A percentile compares a stretch with the other conserved stretches of the same genome.
These are phyloP conservation scores for Hypericum perforatum DNA, from an alignment of 345 rosid genomes.

Conservation along the genomic window DNA sequence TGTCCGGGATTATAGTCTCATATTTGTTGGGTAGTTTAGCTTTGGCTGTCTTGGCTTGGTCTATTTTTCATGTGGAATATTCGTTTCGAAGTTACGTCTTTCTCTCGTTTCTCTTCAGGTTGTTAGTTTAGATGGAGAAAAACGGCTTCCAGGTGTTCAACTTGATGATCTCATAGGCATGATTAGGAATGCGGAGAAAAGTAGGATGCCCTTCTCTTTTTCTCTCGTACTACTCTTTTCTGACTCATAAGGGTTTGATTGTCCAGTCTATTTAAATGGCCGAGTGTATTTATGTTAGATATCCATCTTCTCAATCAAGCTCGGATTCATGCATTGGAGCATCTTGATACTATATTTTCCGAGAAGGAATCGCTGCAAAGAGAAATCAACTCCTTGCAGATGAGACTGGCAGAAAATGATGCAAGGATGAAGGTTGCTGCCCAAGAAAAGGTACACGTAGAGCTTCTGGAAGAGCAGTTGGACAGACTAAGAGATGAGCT, in stretches of 20 bases:
- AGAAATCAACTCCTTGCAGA: constrained; percentile 57
- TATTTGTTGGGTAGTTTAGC: not conserved
- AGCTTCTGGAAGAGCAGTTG: constrained; percentile 60
- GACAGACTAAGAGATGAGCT: constrained; percentile 54
- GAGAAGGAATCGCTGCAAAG: constrained; percentile 76
- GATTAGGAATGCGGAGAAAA: constrained; percentile 81
- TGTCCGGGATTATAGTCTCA: too few species aligned
- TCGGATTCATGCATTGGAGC: constrained; percentile 62
- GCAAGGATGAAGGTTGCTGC: constrained; percentile 69
- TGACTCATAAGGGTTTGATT: not conserved
- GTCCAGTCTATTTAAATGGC: not conserved
- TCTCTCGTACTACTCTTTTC: constrained; percentile 2
- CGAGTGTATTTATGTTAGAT: constrained; percentile 34
- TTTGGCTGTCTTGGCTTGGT: not conserved
- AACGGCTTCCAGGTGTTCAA: constrained; percentile 38
- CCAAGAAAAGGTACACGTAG: constrained; percentile 62
- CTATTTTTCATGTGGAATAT: not conserved
- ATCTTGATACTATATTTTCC: constrained; percentile 46
- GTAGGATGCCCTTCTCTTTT: constrained; percentile 28
- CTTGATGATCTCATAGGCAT: constrained; percentile 54
- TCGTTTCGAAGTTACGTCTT: constrained; percentile 5
- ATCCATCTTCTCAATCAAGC: constrained; percentile 78
- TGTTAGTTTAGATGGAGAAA: constrained; percentile 33
- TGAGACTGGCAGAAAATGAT: constrained; percentile 78
- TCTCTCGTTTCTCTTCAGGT: constrained; percentile 27